Conservation (phyloP, 805 yeast genomes). For the Ogataea wickerhamii region DNA sequence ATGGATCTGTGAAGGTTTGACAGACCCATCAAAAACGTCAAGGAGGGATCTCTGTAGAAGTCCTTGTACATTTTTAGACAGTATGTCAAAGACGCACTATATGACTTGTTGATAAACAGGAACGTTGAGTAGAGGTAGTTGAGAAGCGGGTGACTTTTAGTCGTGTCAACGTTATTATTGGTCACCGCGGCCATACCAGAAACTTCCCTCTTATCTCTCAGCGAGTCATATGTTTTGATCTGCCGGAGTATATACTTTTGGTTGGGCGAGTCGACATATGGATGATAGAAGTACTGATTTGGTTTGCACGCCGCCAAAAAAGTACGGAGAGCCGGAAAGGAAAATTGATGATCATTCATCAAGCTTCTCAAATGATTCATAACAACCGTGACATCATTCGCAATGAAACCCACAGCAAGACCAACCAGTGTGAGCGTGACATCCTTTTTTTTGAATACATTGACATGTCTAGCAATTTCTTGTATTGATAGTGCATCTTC, state of each 20-base stretch:
- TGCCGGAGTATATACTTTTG: conserved; percentile 90
- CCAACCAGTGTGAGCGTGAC: conserved; percentile 61
- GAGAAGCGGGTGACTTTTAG: conserved; percentile 59
- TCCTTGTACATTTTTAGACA: conserved; percentile 65
- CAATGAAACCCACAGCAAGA: conserved; percentile 48
- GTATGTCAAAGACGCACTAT: conserved; percentile 77
- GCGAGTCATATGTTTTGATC: conserved; percentile 80
- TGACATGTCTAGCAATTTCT: conserved; percentile 71
- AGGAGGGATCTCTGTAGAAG: conserved; percentile 72
- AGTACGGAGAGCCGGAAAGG: conserved; percentile 60
- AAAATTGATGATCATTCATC: conserved; percentile 69
- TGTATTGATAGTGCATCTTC: conserved; percentile 67
- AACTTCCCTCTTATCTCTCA: conserved; percentile 50
- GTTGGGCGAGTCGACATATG: conserved; percentile 70
- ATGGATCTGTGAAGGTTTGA: conserved; percentile 86
- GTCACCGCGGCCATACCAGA: conserved; percentile 77
- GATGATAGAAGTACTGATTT: conserved; percentile 17
- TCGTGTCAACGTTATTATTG: conserved; percentile 43
- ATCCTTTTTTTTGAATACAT: conserved; percentile 66
- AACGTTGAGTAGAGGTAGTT: conserved; percentile 72
- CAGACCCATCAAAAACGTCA: conserved; percentile 70
- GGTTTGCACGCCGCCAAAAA: conserved; percentile 54
- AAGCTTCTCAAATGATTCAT: conserved; percentile 59
- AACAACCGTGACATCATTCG: conserved; percentile 50
- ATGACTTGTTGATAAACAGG: conserved; percentile 77